These are phyloP conservation scores for Tuber indicum DNA, from an alignment of 495 filamentous ascomycete genomes.

Conservation along the genomic window DNA sequence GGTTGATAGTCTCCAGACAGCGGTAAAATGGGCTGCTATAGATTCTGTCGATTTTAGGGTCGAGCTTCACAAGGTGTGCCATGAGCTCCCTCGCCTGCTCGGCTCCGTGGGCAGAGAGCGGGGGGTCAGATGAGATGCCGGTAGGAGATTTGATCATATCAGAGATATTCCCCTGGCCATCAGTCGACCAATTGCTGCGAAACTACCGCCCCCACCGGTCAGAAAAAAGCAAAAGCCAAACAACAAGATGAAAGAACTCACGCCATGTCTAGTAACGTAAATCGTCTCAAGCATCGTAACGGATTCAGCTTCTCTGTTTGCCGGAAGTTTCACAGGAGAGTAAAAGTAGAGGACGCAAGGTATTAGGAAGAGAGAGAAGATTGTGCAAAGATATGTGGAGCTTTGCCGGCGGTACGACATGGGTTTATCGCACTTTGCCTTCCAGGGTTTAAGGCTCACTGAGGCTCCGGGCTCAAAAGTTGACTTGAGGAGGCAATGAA, in stretches of 20 bases:
- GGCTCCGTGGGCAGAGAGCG: constrained; percentile 76
- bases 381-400: background rate
- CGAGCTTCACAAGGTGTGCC: constrained; percentile 52
- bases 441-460: no score
- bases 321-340: background rate
- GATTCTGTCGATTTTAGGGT: constrained; percentile 64
- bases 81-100: constrained; percentile 76
- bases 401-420: background rate
- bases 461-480: background rate
- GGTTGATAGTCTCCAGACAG: constrained; percentile 79
- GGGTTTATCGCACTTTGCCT: no score
- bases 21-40: constrained; percentile 88
- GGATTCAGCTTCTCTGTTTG: background rate
- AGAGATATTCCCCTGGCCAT: constrained; percentile 69
- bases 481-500: no score
- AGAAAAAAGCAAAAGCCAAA: constrained; percentile 8
- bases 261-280: constrained; percentile 79
- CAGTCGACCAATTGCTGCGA: constrained; percentile 79
- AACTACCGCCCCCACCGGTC: constrained; percentile 52
- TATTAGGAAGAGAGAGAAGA: background rate
- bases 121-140: constrained; percentile 77
- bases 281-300: constrained; percentile 59
- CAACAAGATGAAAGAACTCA: constrained; percentile 47
- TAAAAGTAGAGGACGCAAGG: background rate
- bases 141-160: constrained; percentile 68